A percentile compares a stretch with the other conserved stretches of the same genome.
phyloP scores from a whole-genome alignment of 768 basidiomycete genomes.

The Kwoniella heveanensis region DNA sequence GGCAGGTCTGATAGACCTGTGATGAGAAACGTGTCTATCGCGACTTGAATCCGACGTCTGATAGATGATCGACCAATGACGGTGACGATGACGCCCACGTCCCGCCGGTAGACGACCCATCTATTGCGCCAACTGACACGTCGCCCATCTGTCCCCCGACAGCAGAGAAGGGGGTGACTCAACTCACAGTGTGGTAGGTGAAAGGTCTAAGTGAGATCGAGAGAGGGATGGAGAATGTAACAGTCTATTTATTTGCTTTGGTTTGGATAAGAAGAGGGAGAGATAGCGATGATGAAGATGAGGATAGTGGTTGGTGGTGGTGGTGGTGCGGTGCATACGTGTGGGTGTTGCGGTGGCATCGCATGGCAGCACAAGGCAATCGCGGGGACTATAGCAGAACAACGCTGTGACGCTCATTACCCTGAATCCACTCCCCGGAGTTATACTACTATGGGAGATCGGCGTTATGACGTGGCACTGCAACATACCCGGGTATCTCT shows the following conservation, averaged over 20 bases:
- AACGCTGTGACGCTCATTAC: constrained; percentile 18
- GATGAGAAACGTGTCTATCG: too few relatives aligned
- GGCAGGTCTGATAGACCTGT: too few relatives aligned
- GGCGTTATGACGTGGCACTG: constrained; percentile 25
- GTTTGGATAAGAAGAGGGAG: not conserved
- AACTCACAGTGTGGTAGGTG: constrained; percentile 1
- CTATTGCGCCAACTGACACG: not conserved
- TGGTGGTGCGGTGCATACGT: constrained; percentile 4
- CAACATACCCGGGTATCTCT: not conserved
- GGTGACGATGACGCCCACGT: not conserved
- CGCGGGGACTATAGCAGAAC: not conserved
- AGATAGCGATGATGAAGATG: constrained; percentile 11
- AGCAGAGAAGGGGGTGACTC: not conserved
- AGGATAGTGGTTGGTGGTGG: constrained; percentile 1
- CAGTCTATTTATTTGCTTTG: constrained; percentile 6
- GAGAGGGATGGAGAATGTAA: constrained; percentile 14
- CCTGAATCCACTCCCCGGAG: constrained; percentile 14
- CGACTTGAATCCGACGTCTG: not conserved
- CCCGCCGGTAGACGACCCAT: too few relatives aligned
- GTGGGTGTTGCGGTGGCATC: not conserved
- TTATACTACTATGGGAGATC: constrained; percentile 4
- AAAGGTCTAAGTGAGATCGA: constrained; percentile 9
- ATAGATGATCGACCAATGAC: not conserved
- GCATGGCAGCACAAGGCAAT: too few relatives aligned
- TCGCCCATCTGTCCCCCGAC: not conserved